Evolutionary conservation across 306 rosid genomes (phyloP), one percentile per base, ranked within the genome.

Genomic region (Prunus dulcis): DNA sequence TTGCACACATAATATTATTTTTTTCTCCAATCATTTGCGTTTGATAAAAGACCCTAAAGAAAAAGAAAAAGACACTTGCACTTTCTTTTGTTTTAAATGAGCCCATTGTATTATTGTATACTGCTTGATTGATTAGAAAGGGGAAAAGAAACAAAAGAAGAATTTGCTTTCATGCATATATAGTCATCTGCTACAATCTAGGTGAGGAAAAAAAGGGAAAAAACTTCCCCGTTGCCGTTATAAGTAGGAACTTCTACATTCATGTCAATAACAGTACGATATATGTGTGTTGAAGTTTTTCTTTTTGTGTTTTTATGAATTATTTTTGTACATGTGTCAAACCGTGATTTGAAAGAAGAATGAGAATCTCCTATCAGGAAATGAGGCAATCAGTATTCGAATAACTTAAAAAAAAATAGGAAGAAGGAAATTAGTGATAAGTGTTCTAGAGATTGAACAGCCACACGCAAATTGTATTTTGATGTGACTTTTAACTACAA

Each of bases 381-480:
- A 34, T 6, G 41, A 5, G 38, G 38, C 38, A 32, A 55, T 55
- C 61, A 55, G 1, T 3, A 4, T 55, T 55, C 10, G 1, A 23
- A 23, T 23, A 23, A 23, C 25, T 7, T 7, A 19, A 53, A 27
- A 15, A 45, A 49, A 56, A 17, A 71, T 66, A 20, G 28, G 41
- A 6, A 38, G 9, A 38, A 6, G 43, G 2, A 27, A 50, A 12
- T 38, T 53, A 12, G 32, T 23, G 69, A 38, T 68, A 69, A 57
- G 53, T 12, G 67, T 76, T 82, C 75, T 57, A 69, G 69, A 76
- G 71, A 38, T 8, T 76, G 52, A 41, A 27, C 43, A 46, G 3
- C 55, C 22, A 17, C 25, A 72, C 67, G 76, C 77, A 34, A 49
- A 34, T 49, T 64, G 23, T 64, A 10, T 64, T 14, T 53, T 15